Evolutionary conservation across 305 asterid genomes (phyloP), one percentile per base, ranked within the genome.

Genomic region (Caryopteris hybrid): DNA sequence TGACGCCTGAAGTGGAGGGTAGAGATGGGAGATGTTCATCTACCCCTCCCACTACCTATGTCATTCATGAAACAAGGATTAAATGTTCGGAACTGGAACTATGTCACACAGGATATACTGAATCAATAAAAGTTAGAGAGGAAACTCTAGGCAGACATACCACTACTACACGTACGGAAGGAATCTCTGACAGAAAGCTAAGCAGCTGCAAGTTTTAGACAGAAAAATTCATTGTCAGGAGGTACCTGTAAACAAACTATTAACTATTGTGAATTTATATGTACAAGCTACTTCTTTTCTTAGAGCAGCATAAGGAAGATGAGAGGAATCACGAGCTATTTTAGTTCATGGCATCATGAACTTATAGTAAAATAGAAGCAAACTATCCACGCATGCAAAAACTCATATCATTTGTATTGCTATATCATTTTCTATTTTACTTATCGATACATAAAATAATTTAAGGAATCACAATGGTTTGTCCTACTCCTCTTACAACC

Each of bases 21-120:
- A 91, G 90, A 75, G 97, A 86, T 71, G 97, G 97, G 61, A 93
- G 91, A 80, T 91, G 89, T 67, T 90, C 96, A 81, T 91, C 96
- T 21, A 85, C 82, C 47, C 95, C 96, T 60, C 96, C 99, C 68
- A 93, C 96, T 57, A 93, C 99, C 99, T 93, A 80, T 57, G 56
- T 27, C 59, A 78, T 76, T 58, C 65, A 46, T 46, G 70, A 62
- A 20, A 36, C 47, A 54, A 69, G 71, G 46, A 11, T 20, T 13
- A 33, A 31, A 71, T 34, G 67, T 47, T 54, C 72, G 43, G 34
- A 22, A 21, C 14, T 10, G 41, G 73, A 38, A 51, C 1, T 14
- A 50, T 48, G 63, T 51, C 54, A 23, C 48, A 69, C 42, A 69
- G 27, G 59, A 65, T 61, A 70, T 27, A 70, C 9, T 6, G 52